Evolutionary conservation across 2,329 filamentous ascomycete species (phyloP).

Genomic region (Colletotrichum musae): DNA sequence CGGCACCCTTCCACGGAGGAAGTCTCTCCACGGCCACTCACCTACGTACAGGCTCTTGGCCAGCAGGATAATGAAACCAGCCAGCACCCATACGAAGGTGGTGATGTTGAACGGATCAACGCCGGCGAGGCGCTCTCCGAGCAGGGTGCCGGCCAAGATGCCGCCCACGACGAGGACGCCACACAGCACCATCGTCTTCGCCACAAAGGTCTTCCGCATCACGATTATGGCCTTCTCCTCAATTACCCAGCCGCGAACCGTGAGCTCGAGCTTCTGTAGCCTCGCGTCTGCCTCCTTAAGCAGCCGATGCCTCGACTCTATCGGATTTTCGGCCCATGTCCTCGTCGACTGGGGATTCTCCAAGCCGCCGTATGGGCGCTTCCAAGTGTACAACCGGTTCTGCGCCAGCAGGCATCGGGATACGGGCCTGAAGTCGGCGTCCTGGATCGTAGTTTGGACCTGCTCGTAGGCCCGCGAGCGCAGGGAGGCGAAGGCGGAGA

Average conservation of each 20-base stretch:
- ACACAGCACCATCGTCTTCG: rapidly evolving
- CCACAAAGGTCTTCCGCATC: not conserved
- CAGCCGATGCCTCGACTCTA: not conserved
- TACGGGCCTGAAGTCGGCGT: not conserved
- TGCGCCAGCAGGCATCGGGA: not conserved
- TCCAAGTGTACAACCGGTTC: not conserved
- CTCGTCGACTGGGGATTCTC: not conserved
- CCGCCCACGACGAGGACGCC: not conserved
- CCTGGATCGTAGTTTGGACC: not conserved
- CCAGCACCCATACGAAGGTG: conserved; percentile 45
- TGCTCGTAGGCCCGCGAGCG: not conserved
- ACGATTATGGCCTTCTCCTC: not conserved
- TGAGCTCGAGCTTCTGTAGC: not conserved
- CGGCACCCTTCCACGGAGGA: conserved; percentile 44
- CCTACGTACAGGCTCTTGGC: conserved; percentile 45
- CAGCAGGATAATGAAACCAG: conserved; percentile 46
- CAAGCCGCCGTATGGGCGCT: not conserved
- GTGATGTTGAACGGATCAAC: conserved; percentile 52
- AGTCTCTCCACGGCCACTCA: conserved; percentile 49
- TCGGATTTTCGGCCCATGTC: not conserved
- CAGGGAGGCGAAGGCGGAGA: not conserved
- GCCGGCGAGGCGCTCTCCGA: conserved; percentile 21
- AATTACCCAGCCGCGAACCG: not conserved
- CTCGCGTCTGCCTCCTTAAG: not conserved
- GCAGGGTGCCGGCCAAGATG: rapidly evolving